phyloP scores from a whole-genome alignment of 345 rosid species.

The Acer yangbiense region DNA sequence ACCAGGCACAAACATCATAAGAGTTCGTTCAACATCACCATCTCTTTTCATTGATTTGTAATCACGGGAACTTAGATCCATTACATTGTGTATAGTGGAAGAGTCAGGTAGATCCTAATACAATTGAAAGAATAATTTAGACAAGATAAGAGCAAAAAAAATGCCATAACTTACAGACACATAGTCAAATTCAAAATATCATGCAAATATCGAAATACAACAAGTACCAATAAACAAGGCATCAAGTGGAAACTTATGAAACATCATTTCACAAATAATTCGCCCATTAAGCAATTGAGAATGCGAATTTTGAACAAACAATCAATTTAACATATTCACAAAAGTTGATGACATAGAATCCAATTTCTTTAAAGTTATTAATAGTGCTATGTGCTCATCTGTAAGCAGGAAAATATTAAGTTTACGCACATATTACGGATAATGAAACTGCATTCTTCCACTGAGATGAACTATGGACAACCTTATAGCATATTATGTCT shows the following conservation, averaged over 20 bases:
- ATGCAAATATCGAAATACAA: not conserved
- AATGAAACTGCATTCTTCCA: no score
- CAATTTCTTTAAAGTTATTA: no score
- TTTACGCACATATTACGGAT: no score
- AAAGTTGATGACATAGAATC: no score
- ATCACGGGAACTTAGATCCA: slow-evolving; percentile 44
- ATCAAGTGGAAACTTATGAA: not conserved
- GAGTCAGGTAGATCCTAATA: slow-evolving; percentile 45
- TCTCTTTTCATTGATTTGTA: slow-evolving; percentile 43
- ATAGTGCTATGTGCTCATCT: no score
- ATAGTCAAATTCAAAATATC: not conserved
- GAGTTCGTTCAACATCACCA: slow-evolving; percentile 46
- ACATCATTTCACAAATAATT: not conserved
- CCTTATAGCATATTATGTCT: no score
- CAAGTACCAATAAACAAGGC: not conserved
- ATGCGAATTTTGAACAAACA: not conserved
- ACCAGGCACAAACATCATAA: slow-evolving; percentile 45
- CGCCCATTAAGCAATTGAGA: not conserved
- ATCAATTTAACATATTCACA: not conserved
- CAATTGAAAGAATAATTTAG: not conserved
- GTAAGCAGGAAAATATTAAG: no score
- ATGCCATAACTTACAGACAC: slow-evolving; percentile 10
- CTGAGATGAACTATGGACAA: not conserved
- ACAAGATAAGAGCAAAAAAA: slow-evolving; percentile 6
- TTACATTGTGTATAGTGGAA: slow-evolving; percentile 29